A percentile compares a stretch with the other conserved stretches of the same genome.
phyloP scores from a whole-genome alignment of 176 grass and related monocot species.

The Cocos nucifera region DNA sequence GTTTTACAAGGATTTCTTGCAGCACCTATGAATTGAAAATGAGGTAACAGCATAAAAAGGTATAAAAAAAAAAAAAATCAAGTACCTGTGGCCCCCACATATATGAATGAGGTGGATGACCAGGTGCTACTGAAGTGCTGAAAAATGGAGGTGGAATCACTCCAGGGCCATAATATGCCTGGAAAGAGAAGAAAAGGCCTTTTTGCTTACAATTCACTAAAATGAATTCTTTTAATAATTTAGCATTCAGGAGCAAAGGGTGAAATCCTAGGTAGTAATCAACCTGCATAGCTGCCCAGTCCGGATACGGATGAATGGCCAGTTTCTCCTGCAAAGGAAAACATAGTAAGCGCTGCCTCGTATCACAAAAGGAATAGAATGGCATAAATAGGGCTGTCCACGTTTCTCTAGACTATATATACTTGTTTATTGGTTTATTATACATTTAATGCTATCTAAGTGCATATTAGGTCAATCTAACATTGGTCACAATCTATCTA shows the following conservation, averaged over 20 bases:
- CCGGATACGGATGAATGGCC: constrained; percentile 50
- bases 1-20: neutral
- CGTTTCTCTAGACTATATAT: neutral
- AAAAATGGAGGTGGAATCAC: constrained; percentile 60
- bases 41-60: neutral
- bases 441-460: no score
- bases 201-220: constrained; percentile 8
- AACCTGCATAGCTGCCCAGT: constrained; percentile 78
- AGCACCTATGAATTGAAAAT: neutral
- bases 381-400: neutral
- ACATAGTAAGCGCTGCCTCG: no score
- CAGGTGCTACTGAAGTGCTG: constrained; percentile 39
- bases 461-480: no score
- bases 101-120: constrained; percentile 51
- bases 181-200: constrained; percentile 15
- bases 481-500: no score
- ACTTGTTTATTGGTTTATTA: no score
- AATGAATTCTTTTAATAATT: constrained; percentile 4
- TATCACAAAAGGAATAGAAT: constrained; percentile 11
- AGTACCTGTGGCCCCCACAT: constrained; percentile 79
- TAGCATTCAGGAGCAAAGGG: constrained; percentile 2
- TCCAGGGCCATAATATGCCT: constrained; percentile 83
- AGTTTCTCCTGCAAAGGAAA: constrained; percentile 45
- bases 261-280: neutral
- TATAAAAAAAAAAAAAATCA: neutral